These are phyloP conservation scores for Neoscytalidium dimidiatum DNA, from an alignment of 2,329 filamentous ascomycete species.

Conservation along the genomic window DNA sequence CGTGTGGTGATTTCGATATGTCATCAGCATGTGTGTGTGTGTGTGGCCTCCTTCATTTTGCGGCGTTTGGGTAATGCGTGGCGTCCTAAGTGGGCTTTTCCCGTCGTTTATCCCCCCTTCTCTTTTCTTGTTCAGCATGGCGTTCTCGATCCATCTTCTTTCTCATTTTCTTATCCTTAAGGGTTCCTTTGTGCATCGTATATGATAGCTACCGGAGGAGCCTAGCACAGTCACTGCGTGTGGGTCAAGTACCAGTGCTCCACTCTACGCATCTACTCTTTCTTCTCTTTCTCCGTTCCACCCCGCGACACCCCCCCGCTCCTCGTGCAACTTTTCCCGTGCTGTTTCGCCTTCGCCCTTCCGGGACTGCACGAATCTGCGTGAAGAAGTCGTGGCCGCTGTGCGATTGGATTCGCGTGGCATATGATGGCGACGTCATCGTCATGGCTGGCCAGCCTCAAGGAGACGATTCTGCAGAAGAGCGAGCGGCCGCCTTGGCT, in stretches of 20 bases:
- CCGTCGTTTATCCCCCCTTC: background rate
- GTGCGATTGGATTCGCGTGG: background rate
- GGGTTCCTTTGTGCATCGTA: too few species aligned
- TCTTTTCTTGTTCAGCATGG: background rate
- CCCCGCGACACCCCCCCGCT: background rate
- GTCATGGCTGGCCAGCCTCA: background rate
- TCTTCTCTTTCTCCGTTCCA: background rate
- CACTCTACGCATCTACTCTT: too few species aligned
- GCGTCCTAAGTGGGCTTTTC: background rate
- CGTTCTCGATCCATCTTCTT: background rate
- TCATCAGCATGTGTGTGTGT: background rate
- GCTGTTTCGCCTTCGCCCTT: background rate
- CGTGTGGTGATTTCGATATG: background rate
- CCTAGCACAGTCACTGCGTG: too few species aligned
- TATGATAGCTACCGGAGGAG: too few species aligned
- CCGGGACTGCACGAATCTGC: background rate
- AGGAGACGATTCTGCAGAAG: background rate
- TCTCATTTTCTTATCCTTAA: background rate
- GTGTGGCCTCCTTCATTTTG: background rate
- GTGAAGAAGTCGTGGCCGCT: background rate
- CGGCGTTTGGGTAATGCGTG: background rate
- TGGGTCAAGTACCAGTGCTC: too few species aligned
- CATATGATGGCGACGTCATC: background rate
- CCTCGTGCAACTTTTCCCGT: background rate
- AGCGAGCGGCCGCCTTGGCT: constrained; percentile 29